Evolutionary conservation across 176 grass and related monocot species (phyloP), one percentile per base, ranked within the genome.

Genomic region (Carex myosuroides): DNA sequence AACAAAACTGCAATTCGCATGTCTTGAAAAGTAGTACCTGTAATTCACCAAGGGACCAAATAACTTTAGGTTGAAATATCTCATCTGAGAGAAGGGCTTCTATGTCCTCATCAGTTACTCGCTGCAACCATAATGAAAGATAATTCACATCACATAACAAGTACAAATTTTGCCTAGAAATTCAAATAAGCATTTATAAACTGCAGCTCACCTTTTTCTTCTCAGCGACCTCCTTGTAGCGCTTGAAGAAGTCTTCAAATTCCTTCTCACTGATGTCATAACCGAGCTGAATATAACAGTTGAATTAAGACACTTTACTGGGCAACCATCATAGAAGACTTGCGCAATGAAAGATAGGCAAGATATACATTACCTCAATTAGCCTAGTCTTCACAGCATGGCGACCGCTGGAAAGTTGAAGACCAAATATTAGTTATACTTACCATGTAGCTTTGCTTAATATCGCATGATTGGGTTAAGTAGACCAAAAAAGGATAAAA

Each of bases 141-240:
- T 17, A 77, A 54, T 6, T 77, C 32, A 89, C 24, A n/a, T 33
- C 78, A 33, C 32, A 9, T 2, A 77, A 55, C 1, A 69, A 41
- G 30, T 64, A 37, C 50, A 87, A 83, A 57, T 21, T 12, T 79
- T 58, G 59, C 41, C 1, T 53, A 3, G 30, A 4, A 56, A 29
- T 46, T 60, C 3, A 69, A 48, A 56, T 9, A 39, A 65, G 21
- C 21, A 54, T 26, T 58, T 37, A 11, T 24, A 63, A 61, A 54
- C 58, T 74, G 16, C 6, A 54, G 63, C 69, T 86, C 65, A 99
- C 96, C 91, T 99, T 99, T 79, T 99, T 99, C 84, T 99, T 99
- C 87, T 99, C 96, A 46, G 96, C 96, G 42, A 99, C 93, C 81
- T 95, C 96, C 87, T 99, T 99, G 83, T 95, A 99, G 69, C 93